Evolutionary conservation across 306 rosid genomes (phyloP).

Genomic region (Dryas octopetala): DNA sequence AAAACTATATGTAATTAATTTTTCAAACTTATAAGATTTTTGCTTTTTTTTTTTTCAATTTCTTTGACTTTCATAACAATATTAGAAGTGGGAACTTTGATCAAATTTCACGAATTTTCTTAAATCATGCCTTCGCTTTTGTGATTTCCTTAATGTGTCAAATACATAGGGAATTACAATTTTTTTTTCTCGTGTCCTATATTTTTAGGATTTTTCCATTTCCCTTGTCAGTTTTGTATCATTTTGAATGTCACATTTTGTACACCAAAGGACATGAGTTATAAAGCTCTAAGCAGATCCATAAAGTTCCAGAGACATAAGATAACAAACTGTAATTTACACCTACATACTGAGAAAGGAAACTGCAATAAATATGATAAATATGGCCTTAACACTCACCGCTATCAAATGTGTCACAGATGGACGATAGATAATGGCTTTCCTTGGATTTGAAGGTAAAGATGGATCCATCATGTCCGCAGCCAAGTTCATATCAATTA

Average conservation of each 20-base stretch:
- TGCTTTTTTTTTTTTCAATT: not conserved
- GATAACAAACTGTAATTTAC: not conserved
- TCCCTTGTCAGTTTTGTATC: not conserved
- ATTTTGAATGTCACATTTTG: not conserved
- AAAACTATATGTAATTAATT: not conserved
- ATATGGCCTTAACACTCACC: constrained; percentile 49
- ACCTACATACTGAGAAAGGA: not conserved
- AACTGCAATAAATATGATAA: not conserved
- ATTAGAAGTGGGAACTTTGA: not conserved
- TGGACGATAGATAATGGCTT: constrained; percentile 88
- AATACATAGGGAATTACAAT: not conserved
- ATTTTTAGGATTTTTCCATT: not conserved
- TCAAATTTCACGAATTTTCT: not conserved
- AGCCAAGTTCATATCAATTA: constrained; percentile 80
- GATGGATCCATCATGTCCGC: constrained; percentile 86
- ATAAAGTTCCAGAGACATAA: not conserved
- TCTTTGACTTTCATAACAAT: not conserved
- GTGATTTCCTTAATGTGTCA: not conserved
- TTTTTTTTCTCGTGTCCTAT: not conserved
- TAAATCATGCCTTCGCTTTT: not conserved
- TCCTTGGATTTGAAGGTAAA: constrained; percentile 85
- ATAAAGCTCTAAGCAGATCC: not conserved
- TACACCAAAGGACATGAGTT: not conserved
- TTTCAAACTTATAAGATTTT: not conserved
- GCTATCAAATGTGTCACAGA: constrained; percentile 88